Evolutionary conservation across 2,329 filamentous ascomycete species (phyloP).

Genomic region (Atkinsonella hypoxylon): DNA sequence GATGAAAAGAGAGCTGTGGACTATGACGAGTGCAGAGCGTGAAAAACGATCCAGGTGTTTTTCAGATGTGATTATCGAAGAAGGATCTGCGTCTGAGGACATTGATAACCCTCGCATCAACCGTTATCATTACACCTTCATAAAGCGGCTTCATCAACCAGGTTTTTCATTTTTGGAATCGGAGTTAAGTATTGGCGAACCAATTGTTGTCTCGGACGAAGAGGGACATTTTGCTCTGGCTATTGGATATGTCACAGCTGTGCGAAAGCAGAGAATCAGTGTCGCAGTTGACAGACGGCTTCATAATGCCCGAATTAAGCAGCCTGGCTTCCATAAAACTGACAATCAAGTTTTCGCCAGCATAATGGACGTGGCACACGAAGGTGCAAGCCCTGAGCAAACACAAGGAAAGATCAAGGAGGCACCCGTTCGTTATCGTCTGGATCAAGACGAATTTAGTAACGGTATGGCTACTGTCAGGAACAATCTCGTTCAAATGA

Average conservation of each 20-base stretch:
- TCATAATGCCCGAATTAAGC: conserved; percentile 70
- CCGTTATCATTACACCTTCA: conserved; percentile 73
- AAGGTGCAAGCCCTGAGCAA: conserved; percentile 39
- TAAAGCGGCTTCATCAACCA: conserved; percentile 50
- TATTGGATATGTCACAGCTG: conserved; percentile 76
- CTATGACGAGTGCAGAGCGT: conserved; percentile 79
- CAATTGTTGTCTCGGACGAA: conserved; percentile 93
- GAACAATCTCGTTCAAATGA: conserved; percentile 87
- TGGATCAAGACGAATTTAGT: conserved; percentile 97
- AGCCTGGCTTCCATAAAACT: conserved; percentile 61
- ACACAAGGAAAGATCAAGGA: conserved; percentile 39
- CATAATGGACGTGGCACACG: conserved; percentile 69
- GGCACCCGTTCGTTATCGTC: conserved; percentile 57
- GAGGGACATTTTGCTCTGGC: conserved; percentile 89
- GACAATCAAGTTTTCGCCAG: conserved; percentile 79
- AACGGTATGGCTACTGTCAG: conserved; percentile 93
- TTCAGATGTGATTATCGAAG: conserved; percentile 71
- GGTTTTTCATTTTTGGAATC: conserved; percentile 84
- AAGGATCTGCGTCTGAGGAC: conserved; percentile 61
- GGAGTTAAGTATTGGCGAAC: conserved; percentile 75
- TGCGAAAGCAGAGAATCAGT: conserved; percentile 63
- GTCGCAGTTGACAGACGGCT: conserved; percentile 85
- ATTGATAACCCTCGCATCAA: conserved; percentile 71
- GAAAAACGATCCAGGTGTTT: conserved; percentile 87
- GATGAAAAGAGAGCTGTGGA: conserved; percentile 85